phyloP scores from a whole-genome alignment of 352 stramenopile species.

The Pythium chondricola region DNA sequence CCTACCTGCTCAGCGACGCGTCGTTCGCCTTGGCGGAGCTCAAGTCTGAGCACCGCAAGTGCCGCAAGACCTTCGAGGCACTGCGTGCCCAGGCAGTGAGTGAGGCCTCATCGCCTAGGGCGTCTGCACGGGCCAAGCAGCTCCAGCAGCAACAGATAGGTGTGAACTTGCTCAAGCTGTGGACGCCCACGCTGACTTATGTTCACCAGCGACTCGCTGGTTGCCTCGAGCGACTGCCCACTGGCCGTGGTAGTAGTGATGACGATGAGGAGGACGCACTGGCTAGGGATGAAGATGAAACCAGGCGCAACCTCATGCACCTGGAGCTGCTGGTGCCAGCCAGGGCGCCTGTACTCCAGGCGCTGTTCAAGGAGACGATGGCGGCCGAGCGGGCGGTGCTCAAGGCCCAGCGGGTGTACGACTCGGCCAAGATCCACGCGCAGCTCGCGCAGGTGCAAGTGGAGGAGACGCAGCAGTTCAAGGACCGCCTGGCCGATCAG shows the following conservation, averaged over 20 bases:
- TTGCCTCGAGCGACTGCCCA: conserved; percentile 50
- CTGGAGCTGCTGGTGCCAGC: conserved; percentile 62
- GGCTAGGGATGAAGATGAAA: conserved; percentile 39
- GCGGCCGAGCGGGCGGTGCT: conserved; percentile 37
- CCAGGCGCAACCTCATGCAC: conserved; percentile 38
- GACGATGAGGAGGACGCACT: conserved; percentile 36
- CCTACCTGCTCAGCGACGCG: conserved; percentile 58
- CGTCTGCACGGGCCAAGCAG: conserved; percentile 27
- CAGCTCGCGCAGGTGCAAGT: conserved; percentile 63
- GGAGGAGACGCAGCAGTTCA: conserved; percentile 69
- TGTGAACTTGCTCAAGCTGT: conserved; percentile 7
- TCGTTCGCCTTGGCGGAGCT: conserved; percentile 63
- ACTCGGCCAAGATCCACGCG: conserved; percentile 29
- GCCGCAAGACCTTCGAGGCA: conserved; percentile 42
- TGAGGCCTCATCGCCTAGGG: conserved; percentile 33
- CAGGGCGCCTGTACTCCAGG: conserved; percentile 37
- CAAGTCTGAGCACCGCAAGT: conserved; percentile 27
- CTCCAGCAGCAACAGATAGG: conserved; percentile 6
- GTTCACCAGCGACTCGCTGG: conserved; percentile 51
- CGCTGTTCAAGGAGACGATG: conserved; percentile 40
- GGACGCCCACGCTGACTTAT: conserved; percentile 22
- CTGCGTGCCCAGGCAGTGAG: conserved; percentile 36
- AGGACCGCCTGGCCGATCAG: conserved; percentile 67
- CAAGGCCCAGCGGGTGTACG: conserved; percentile 27
- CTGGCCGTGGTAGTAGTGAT: too few species aligned